phyloP scores from a whole-genome alignment of 2,329 filamentous ascomycete genomes.

The Pseudomassariella vexata region DNA sequence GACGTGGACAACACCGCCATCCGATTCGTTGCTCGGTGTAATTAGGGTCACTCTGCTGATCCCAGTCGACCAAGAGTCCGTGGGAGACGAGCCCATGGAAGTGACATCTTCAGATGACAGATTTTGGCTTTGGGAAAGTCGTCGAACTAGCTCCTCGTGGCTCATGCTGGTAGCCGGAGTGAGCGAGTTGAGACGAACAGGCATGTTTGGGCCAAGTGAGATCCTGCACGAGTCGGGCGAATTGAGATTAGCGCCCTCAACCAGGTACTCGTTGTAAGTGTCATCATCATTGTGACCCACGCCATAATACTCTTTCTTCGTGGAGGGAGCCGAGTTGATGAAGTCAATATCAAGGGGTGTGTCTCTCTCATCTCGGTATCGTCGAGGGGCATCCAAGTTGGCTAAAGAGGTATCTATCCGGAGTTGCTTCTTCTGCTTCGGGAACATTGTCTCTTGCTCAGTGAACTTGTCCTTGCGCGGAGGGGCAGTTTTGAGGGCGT shows the following conservation, averaged over 20 bases:
- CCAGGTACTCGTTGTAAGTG: neutral
- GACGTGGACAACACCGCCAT: neutral
- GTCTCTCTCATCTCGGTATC: slow-evolving; percentile 10
- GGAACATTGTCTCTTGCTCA: slow-evolving; percentile 4
- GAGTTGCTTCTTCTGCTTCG: slow-evolving; percentile 12
- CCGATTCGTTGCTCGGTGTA: neutral
- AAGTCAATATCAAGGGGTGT: slow-evolving; percentile 17
- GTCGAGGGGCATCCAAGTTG: slow-evolving; percentile 9
- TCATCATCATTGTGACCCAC: slow-evolving; percentile 8
- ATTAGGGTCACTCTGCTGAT: neutral
- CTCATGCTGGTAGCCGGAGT: neutral
- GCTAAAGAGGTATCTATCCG: slow-evolving; percentile 10
- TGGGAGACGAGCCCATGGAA: too few relatives aligned
- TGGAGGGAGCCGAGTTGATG: slow-evolving; percentile 21
- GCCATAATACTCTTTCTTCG: slow-evolving; percentile 16
- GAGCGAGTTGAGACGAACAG: neutral
- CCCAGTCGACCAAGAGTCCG: neutral
- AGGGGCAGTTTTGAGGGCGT: too few relatives aligned
- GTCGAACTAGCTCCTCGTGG: too few relatives aligned
- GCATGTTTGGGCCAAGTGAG: neutral
- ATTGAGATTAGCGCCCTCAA: neutral
- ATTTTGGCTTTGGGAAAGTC: too few relatives aligned
- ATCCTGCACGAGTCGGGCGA: too few relatives aligned
- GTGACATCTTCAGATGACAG: too few relatives aligned
- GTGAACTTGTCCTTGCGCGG: slow-evolving; percentile 12